Conservation (phyloP, 2,329 filamentous ascomycete genomes). For the Drechmeria coniospora region DNA sequence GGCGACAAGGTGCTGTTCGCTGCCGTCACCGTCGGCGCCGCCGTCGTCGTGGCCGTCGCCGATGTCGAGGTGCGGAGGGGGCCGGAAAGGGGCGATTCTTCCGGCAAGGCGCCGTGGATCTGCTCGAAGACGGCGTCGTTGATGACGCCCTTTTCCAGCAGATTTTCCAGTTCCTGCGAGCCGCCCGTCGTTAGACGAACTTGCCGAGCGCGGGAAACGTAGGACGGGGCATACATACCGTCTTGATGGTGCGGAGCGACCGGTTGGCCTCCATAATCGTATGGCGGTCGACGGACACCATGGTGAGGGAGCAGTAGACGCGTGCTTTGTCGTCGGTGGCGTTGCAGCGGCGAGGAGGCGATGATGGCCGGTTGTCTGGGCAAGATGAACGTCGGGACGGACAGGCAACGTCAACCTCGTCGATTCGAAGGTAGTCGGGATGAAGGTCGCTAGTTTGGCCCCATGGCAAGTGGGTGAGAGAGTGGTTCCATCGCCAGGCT, state of each 20-base stretch:
- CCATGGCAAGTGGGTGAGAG: too few species aligned
- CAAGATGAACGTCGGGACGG: too few species aligned
- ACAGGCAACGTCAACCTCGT: too few species aligned
- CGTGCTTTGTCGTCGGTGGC: too few species aligned
- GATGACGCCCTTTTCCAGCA: conserved; percentile 71
- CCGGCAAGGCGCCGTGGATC: conserved; percentile 60
- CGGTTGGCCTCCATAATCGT: conserved; percentile 59
- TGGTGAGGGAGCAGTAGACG: conserved; percentile 11
- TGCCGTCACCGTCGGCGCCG: too few species aligned
- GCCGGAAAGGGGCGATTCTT: conserved; percentile 45
- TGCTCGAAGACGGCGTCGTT: conserved; percentile 58
- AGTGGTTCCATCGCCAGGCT: too few species aligned
- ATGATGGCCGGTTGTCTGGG: too few species aligned
- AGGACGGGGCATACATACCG: conserved; percentile 41
- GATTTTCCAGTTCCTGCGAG: conserved; percentile 74
- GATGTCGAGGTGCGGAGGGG: conserved; percentile 23
- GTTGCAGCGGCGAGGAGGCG: too few species aligned
- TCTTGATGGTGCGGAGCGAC: conserved; percentile 76
- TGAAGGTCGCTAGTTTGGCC: too few species aligned
- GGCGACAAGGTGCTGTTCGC: conserved; percentile 17
- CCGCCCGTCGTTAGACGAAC: background rate
- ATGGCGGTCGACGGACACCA: conserved; percentile 37
- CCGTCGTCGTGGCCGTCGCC: too few species aligned
- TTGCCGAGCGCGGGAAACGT: background rate
- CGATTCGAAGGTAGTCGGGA: too few species aligned